phyloP scores from a whole-genome alignment of 805 yeast genomes.

The Candida jianshihensis region DNA sequence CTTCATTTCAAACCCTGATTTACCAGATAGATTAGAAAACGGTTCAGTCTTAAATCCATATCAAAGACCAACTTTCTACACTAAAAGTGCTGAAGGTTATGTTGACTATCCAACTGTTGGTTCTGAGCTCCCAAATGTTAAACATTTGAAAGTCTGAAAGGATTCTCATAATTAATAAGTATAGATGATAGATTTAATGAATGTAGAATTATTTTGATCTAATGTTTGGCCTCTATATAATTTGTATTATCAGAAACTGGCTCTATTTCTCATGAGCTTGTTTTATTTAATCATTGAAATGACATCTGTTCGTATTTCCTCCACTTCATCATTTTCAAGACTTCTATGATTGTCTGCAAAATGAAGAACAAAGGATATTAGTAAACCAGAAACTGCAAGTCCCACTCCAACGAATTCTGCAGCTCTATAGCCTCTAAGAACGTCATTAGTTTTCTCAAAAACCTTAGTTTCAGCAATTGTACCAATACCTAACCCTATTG shows the following conservation, averaged over 20 bases:
- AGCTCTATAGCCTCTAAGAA: constrained; percentile 42
- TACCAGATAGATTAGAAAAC: constrained; percentile 25
- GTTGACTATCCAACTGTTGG: not conserved
- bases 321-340: too few relatives aligned
- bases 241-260: too few relatives aligned
- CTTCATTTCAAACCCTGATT: constrained; percentile 34
- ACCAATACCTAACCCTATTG: constrained; percentile 64
- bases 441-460: constrained; percentile 17
- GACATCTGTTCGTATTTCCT: not conserved
- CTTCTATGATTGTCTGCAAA: not conserved
- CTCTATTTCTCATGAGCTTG: too few relatives aligned
- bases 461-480: constrained; percentile 53
- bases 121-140: not conserved
- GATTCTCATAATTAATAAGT: too few relatives aligned
- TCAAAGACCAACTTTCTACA: constrained; percentile 23
- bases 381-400: constrained; percentile 42
- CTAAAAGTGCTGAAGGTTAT: not conserved
- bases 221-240: too few relatives aligned
- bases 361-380: constrained; percentile 14
- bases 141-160: too few relatives aligned
- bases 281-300: not conserved
- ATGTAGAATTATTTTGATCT: too few relatives aligned
- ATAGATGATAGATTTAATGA: too few relatives aligned
- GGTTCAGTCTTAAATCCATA: constrained; percentile 29
- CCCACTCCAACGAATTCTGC: constrained; percentile 61